Percentiles rank a stretch among this genome's conserved stretches.
phyloP scores from a whole-genome alignment of 345 rosid genomes.

The Gossypioides kirkii region DNA sequence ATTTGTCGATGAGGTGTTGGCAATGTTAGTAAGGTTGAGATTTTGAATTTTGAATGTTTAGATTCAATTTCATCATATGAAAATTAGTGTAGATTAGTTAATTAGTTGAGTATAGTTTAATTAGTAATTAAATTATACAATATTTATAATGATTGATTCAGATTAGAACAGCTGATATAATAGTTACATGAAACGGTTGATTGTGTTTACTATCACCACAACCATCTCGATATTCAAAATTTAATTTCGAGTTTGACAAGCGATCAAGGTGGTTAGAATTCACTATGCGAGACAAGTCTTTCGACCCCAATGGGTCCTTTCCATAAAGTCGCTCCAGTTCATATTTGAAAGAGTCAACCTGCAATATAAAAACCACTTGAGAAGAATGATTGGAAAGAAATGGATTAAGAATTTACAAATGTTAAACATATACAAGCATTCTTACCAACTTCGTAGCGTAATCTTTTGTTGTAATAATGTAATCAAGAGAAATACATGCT shows the following conservation, averaged over 20 bases:
- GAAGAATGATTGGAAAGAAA: conserved; percentile 16
- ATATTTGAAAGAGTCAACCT: conserved; percentile 59
- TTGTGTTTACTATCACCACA: too few species aligned
- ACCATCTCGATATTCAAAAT: too few species aligned
- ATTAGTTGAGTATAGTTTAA: too few species aligned
- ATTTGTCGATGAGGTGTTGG: too few species aligned
- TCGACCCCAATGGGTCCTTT: conserved; percentile 66
- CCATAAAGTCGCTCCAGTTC: conserved; percentile 75
- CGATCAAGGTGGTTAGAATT: conserved; percentile 78
- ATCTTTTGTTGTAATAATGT: conserved; percentile 68
- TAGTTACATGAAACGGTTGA: too few species aligned
- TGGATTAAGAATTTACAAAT: background rate
- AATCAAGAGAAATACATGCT: conserved; percentile 87
- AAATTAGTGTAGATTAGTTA: too few species aligned
- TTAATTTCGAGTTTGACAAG: conserved; percentile 12
- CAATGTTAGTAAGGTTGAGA: too few species aligned
- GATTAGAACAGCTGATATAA: too few species aligned
- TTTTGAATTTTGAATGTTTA: too few species aligned
- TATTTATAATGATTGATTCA: too few species aligned
- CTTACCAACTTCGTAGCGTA: conserved; percentile 70
- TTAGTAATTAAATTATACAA: too few species aligned
- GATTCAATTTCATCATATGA: too few species aligned
- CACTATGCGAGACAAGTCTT: conserved; percentile 78
- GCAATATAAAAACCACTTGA: conserved; percentile 8
- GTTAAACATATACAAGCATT: conserved; percentile 13